A percentile compares a stretch with the other conserved stretches of the same genome.
Conservation (phyloP, 2,329 filamentous ascomycete genomes). For the Orbilia ellipsospora region DNA sequence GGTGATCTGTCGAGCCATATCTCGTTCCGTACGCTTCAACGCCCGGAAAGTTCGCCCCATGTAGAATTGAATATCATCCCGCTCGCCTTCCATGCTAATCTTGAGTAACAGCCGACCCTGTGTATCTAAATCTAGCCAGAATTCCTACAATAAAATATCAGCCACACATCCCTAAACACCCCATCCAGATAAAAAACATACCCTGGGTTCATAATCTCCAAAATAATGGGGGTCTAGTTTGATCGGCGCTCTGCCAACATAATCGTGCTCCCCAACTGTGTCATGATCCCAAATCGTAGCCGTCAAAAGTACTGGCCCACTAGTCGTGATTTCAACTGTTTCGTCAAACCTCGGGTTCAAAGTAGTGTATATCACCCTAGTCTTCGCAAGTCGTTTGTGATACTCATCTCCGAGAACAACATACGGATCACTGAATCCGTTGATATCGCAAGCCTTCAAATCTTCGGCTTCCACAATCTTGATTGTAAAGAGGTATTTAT, state of each 20-base stretch:
- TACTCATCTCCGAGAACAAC: slow-evolving; percentile 97
- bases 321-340: slow-evolving; percentile 93
- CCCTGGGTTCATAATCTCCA: slow-evolving; percentile 87
- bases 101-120: slow-evolving; percentile 88
- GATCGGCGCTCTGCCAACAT: slow-evolving; percentile 93
- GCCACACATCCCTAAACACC: background rate
- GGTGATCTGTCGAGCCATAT: slow-evolving; percentile 98
- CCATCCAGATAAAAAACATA: slow-evolving; percentile 11
- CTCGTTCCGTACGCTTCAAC: slow-evolving; percentile 92
- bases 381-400: slow-evolving; percentile 95
- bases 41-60: slow-evolving; percentile 97
- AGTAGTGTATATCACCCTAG: slow-evolving; percentile 86
- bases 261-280: slow-evolving; percentile 95
- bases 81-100: slow-evolving; percentile 98
- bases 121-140: slow-evolving; percentile 96
- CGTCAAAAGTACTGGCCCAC: slow-evolving; percentile 90
- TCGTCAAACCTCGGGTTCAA: slow-evolving; percentile 98
- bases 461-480: slow-evolving; percentile 99
- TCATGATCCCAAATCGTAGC: slow-evolving; percentile 99
- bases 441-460: slow-evolving; percentile 96
- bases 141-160: slow-evolving; percentile 68
- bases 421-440: slow-evolving; percentile 93
- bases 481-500: slow-evolving; percentile 97
- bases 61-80: slow-evolving; percentile 98
- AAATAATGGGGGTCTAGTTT: slow-evolving; percentile 99